Conservation (phyloP, 129 eudicot genomes). For the Helichrysum umbraculigerum region DNA sequence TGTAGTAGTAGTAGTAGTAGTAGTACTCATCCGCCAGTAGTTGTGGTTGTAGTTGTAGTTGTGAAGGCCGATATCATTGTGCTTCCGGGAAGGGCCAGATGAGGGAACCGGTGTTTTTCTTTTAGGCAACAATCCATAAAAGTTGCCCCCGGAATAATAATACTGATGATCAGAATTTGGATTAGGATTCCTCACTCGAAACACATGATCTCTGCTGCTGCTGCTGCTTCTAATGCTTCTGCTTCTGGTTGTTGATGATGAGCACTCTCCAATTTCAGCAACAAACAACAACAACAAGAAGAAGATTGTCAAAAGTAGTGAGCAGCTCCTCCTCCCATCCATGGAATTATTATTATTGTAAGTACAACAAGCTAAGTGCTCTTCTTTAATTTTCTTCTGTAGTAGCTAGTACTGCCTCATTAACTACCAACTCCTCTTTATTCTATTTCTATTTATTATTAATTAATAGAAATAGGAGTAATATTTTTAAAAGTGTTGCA, state of each 20-base stretch:
- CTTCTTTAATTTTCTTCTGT: too few species aligned
- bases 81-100: conserved; percentile 80
- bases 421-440: neutral
- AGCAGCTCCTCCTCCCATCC: too few species aligned
- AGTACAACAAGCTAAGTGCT: too few species aligned
- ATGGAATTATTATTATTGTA: too few species aligned
- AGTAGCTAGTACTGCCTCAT: too few species aligned
- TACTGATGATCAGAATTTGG: conserved; percentile 29
- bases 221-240: too few species aligned
- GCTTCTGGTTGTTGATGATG: conserved; percentile 34
- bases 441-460: neutral
- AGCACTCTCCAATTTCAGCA: conserved; percentile 28
- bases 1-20: neutral
- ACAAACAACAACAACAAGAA: conserved; percentile 6
- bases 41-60: conserved; percentile 21
- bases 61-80: conserved; percentile 68
- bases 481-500: too few species aligned
- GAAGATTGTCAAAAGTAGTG: neutral
- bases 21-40: neutral
- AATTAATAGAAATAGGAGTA: too few species aligned
- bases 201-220: conserved; percentile 30
- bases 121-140: conserved; percentile 61
- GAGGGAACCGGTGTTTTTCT: conserved; percentile 53
- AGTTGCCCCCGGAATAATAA: conserved; percentile 57
- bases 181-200: conserved; percentile 38